Base-by-base conservation (phyloP, 2,329 filamentous ascomycete species). In the Coniochaeta sp. region DNA sequence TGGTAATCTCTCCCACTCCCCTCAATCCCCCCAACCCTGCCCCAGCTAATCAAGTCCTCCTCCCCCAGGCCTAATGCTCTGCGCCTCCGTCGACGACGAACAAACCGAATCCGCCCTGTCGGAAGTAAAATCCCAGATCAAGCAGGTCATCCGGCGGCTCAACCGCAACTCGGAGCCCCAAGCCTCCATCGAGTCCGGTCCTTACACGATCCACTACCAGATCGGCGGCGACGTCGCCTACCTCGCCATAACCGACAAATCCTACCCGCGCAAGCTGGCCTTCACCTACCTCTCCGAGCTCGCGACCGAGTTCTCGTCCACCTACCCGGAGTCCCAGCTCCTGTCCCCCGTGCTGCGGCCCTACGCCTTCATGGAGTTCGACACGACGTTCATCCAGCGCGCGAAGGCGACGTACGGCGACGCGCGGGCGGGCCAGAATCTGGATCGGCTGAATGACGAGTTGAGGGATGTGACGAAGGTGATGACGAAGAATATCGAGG, bases 401-500 rank as follows among this genome's bases (percentile, higher is more conserved):
- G 95, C 91, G 35, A 94, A 92, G 72, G 87, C 91, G 61, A 91
- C 91, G 26, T 99, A 99, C 71, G 89, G 94, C 62, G 94, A 99
- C 69, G 84, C 87, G 51, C 85, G 94, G 58, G 94, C 94, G 14
- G 83, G 89, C 13, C 88, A 91, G 71, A 97, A 97, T 71, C 81
- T 99, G 53, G 90, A 95, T 70, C 91, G 92, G 72, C 77, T 99
- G 58, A 97, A 99, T 66, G 90, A 96, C 65, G 95, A 99, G 78
- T 81, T 99, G 58, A 87, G 91, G 68, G 94, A 97, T 71, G 95
- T 99, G 51, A 97, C 94, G 1, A 91, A 96, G 73, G 91, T 99
- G 65, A 99, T 99, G 95, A 97, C 91, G 52, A 97, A 97, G 82
- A 99, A 99, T 70, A 97, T 99, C 60, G 94, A 99, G 76, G 94